Evolutionary conservation across 192 early-diverging fungal species (phyloP), one percentile per base, ranked within the genome.

Genomic region (Gryganskiella cystojenkinii): DNA sequence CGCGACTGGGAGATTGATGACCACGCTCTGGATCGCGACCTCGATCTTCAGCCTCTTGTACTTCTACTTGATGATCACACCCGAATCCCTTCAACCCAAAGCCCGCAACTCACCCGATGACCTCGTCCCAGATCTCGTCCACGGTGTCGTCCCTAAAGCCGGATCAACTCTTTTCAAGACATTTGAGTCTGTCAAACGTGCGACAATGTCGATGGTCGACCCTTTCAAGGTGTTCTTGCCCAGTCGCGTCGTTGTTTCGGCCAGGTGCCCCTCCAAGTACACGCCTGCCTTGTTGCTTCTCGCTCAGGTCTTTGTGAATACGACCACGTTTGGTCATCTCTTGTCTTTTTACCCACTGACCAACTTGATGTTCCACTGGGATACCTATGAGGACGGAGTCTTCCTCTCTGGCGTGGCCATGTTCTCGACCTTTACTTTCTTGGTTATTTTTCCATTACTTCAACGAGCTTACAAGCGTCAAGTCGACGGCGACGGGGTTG

Each of bases 281-380:
- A 45, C 45, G 11, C 67, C 46, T 1, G 15, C 4, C 24, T 25
- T 69, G 2, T n/a, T 69, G 4, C 17, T 69, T 0, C 15, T 37
- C 11, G 35, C 25, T 0, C 4, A 6, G 1, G 17, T 28, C 7
- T 43, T 69, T 4, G 34, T 30, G 35, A 1, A 27, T 5, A 25
- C 52, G n/a, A 47, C 24, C 28, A 0, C n/a, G 13, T 22, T 0
- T 42, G 67, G 67, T 69, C 47, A 50, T 14, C 2, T 13, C 2
- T n/a, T 24, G n/a, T 7, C 11, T 9, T 45, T 30, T 40, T 22
- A 20, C 0, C 49, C 58, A 0, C 33, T 70, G 56, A 70, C 58
- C 4, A 70, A 55, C 31, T 50, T 61, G 19, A 24, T 70, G 1
- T 70, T 70, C 22, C 15, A 46, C 4, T 61, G 67, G 67, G 25